phyloP scores from a whole-genome alignment of 2,329 filamentous ascomycete species.

The Hymenoscyphus fructigenus region DNA sequence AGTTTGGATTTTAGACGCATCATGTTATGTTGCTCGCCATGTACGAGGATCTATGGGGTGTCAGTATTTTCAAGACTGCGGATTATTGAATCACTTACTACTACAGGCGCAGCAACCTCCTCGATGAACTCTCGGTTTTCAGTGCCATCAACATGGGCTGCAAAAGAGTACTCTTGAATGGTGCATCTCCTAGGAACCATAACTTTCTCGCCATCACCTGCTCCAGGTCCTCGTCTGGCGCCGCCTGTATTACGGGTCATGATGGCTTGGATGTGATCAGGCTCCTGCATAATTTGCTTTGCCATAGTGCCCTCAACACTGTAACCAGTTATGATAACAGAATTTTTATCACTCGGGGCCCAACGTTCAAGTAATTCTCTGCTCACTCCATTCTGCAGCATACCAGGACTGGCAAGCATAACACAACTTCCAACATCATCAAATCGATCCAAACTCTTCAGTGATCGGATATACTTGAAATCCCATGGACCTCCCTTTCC shows the following conservation, averaged over 20 bases:
- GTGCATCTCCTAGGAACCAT: slow-evolving; percentile 92
- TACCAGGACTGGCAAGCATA: slow-evolving; percentile 96
- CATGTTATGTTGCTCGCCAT: slow-evolving; percentile 98
- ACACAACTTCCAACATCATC: slow-evolving; percentile 95
- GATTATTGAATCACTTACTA: slow-evolving; percentile 61
- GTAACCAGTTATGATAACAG: slow-evolving; percentile 98
- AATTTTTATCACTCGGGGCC: slow-evolving; percentile 95
- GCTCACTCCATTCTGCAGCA: slow-evolving; percentile 96
- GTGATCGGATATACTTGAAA: slow-evolving; percentile 87
- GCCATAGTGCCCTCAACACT: slow-evolving; percentile 99
- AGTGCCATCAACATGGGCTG: slow-evolving; percentile 91
- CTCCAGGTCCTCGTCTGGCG: slow-evolving; percentile 56
- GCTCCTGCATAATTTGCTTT: slow-evolving; percentile 91
- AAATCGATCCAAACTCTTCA: slow-evolving; percentile 92
- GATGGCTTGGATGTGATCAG: slow-evolving; percentile 90
- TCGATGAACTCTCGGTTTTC: slow-evolving; percentile 98
- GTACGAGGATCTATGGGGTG: slow-evolving; percentile 75
- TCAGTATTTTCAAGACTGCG: slow-evolving; percentile 20
- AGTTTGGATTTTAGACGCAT: slow-evolving; percentile 94
- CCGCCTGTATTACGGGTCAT: slow-evolving; percentile 73
- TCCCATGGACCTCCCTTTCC: slow-evolving; percentile 91
- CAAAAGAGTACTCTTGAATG: slow-evolving; percentile 92
- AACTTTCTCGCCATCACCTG: slow-evolving; percentile 74
- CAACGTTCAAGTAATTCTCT: slow-evolving; percentile 90
- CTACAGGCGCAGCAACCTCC: slow-evolving; percentile 85